Evolutionary conservation across 2,329 filamentous ascomycete species (phyloP), one percentile per base, ranked within the genome.

Genomic region (Clarireedia hainanense): DNA sequence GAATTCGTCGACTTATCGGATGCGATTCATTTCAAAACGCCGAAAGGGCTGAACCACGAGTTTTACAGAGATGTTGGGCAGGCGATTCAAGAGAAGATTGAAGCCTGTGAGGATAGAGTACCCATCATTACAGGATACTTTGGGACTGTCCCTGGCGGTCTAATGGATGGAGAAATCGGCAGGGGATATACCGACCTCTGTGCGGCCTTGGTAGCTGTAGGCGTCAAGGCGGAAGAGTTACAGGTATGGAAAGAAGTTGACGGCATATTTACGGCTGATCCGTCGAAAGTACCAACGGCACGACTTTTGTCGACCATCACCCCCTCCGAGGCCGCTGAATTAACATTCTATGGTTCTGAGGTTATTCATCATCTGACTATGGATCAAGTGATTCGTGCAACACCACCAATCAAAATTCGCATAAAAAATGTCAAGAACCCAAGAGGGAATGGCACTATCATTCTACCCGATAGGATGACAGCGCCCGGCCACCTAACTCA

Each of bases 181-280:
- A 86, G 94, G 64, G 94, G 94, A 30, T 99, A 99, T 73, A 97
- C 94, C 9, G 94, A 99, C 72, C 80, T 99, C 47, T 97, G 94
- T 70, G 92, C 94, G 12, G 91, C 94, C 5, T 77, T 99, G 15
- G 86, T 91, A 51, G 91, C 94, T 1, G 92, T 99, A 9, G 92
- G 91, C 4, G 76, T 95, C n/a, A 78, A 83, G 64, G 94, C 94
- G 0, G 76, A 86, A 53, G 94, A 99, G 71, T 79, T 99, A 52
- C 94, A 99, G 72, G 88, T 99, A 61, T 97, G 94, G 94, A 99
- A 99, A 75, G 94, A 99, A 70, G 94, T 99, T 6, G 94, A 99
- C 71, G 91, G 91, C 57, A 95, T 97, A 68, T 94, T 96, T 72
- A 85, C 80, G 2, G 79, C 79, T 5, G 92, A 96, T 67, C 89